Base-by-base conservation (phyloP, 176 grass and related monocot species). In the Rhynchospora tenuis region DNA sequence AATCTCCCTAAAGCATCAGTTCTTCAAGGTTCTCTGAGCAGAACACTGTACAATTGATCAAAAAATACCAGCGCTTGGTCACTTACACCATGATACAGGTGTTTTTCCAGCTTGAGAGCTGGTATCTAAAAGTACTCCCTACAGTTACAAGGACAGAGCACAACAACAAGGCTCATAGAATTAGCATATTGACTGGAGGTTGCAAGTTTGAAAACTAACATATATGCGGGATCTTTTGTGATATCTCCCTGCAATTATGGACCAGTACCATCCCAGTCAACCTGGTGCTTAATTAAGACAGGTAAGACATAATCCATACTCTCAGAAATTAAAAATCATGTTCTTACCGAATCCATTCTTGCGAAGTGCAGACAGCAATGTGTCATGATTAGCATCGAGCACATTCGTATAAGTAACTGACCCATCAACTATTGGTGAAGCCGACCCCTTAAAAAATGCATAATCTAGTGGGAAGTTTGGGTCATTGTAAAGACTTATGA, bases 331-430 rank as follows among this genome's bases (percentile, higher is more conserved):
- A 46, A 72, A 38, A 46, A 0, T 72, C 9, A 23, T 22, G 62
- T 33, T 45, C 79, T 81, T 82, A 3, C 87, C 61, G 51, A 87
- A 97, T 10, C 94, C 94, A 77, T 93, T 97, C 59, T 87, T 82
- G 17, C 81, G 80, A 12, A 97, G 89, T 59, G 94, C 84, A 8
- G 91, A 54, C 33, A 93, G 87, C 2, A 97, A 90, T 14, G 91
- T 97, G 84, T 97, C 94, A 58, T 93, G 87, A 86, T 97, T 97
- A 24, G 94, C 94, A 87, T 93, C 94, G 56, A 97, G 91, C 46
- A 90, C 90, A 81, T 97, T 93, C 2, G 19, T 6, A 74, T 97
- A 97, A 3, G 86, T 91, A 59, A 97, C 73, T 19, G 77, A 83
- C 70, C 91, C 94, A 83, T 97, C 94, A 1, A 90, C 78, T 3